These are phyloP conservation scores for Penicillium psychrofluorescens DNA, from an alignment of 495 filamentous ascomycete genomes.

Conservation along the genomic window DNA sequence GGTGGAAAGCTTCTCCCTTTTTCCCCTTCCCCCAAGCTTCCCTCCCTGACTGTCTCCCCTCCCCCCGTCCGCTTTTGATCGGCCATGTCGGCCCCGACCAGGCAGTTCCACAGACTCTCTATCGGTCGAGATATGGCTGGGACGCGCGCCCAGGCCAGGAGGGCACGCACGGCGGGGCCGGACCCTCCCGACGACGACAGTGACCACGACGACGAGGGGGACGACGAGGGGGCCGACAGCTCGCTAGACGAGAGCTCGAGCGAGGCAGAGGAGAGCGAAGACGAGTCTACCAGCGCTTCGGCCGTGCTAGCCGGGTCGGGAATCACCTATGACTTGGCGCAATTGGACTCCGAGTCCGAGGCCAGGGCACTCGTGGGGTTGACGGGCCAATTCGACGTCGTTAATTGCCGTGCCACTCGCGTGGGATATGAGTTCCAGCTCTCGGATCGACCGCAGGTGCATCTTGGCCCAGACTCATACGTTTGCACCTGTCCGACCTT, in stretches of 20 bases:
- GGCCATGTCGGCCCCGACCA: constrained; percentile 34
- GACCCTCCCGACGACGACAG: constrained; percentile 17
- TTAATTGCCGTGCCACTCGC: constrained; percentile 23
- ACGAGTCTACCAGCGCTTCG: constrained; percentile 13
- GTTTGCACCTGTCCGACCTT: constrained; percentile 36
- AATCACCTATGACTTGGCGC: constrained; percentile 35
- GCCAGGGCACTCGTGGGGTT: constrained; percentile 31
- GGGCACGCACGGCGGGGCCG: constrained; percentile 10
- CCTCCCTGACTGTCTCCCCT: constrained; percentile 1
- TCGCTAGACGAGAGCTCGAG: constrained; percentile 10
- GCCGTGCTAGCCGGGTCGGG: constrained; percentile 26
- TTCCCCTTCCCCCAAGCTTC: neutral
- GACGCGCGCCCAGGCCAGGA: constrained; percentile 16
- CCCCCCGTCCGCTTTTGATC: constrained; percentile 6
- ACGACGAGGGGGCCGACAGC: constrained; percentile 5
- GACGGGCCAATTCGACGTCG: constrained; percentile 27
- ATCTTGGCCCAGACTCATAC: constrained; percentile 17
- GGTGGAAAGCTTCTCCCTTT: constrained; percentile 1
- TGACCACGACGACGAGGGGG: constrained; percentile 8
- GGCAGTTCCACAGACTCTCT: constrained; percentile 33
- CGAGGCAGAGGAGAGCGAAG: constrained; percentile 5
- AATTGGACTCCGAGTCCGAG: constrained; percentile 26
- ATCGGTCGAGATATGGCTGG: constrained; percentile 28
- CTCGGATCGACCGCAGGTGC: constrained; percentile 25
- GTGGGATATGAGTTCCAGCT: constrained; percentile 32